Evolutionary conservation across 768 basidiomycete genomes (phyloP).

Genomic region (Hygrocybe punicea): DNA sequence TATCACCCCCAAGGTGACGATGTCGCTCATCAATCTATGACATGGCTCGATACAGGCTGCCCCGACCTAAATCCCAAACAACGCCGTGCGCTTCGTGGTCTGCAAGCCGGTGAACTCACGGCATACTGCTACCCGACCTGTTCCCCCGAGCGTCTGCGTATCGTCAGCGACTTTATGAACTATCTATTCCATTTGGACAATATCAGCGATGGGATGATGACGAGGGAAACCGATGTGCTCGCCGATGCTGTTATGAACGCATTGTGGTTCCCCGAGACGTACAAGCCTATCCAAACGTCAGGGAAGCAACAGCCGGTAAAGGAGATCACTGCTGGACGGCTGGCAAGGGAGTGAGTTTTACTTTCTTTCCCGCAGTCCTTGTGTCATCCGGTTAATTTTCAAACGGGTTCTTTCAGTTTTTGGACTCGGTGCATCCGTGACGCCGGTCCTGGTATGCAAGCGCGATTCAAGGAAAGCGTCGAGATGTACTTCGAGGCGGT

Average conservation of each 20-base stretch:
- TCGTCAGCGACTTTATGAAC: constrained; percentile 67
- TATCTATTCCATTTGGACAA: constrained; percentile 64
- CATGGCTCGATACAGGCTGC: constrained; percentile 50
- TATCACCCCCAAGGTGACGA: constrained; percentile 47
- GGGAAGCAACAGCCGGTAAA: constrained; percentile 39
- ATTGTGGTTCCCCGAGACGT: constrained; percentile 54
- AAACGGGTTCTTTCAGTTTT: constrained; percentile 40
- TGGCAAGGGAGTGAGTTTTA: constrained; percentile 61
- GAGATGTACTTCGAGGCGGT: constrained; percentile 42
- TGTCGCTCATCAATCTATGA: constrained; percentile 45
- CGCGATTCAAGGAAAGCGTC: constrained; percentile 40
- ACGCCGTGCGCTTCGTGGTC: constrained; percentile 48
- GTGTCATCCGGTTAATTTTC: constrained; percentile 68
- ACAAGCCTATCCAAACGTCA: constrained; percentile 43
- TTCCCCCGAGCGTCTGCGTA: constrained; percentile 53
- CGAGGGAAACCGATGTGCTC: constrained; percentile 53
- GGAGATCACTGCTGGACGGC: constrained; percentile 54
- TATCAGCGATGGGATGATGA: constrained; percentile 76
- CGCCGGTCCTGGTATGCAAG: constrained; percentile 5
- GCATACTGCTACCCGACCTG: constrained; percentile 61
- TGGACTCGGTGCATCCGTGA: constrained; percentile 9
- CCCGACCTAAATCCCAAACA: constrained; percentile 44
- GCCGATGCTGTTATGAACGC: constrained; percentile 70
- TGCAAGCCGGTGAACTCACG: constrained; percentile 65
- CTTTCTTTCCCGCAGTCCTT: constrained; percentile 26